Evolutionary conservation across 2,329 filamentous ascomycete species (phyloP).

Genomic region (Aspergillus japonicus): DNA sequence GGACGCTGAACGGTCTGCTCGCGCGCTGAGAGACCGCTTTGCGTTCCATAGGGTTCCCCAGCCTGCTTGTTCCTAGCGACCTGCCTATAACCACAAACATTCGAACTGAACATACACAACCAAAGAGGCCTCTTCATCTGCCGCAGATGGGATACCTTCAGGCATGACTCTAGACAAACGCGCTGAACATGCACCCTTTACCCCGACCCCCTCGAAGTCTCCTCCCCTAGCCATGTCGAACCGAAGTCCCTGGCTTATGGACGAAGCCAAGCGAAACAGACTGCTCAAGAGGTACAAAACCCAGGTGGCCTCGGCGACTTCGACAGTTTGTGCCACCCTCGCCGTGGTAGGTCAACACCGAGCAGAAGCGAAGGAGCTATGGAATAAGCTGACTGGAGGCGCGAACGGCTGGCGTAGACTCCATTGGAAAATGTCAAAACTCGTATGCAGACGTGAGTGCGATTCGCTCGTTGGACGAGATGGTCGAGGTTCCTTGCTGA

Average conservation of each 20-base stretch:
- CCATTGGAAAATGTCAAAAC: constrained; percentile 51
- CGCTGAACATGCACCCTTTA: constrained; percentile 43
- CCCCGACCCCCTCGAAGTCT: constrained; percentile 34
- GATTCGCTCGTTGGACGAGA: not conserved
- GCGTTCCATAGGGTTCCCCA: constrained; percentile 53
- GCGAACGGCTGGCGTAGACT: constrained; percentile 33
- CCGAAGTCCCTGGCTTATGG: constrained; percentile 35
- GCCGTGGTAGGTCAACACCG: constrained; percentile 41
- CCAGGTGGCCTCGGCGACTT: constrained; percentile 46
- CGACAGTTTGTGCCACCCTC: constrained; percentile 46
- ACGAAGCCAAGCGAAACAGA: constrained; percentile 42
- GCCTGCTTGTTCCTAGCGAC: constrained; percentile 28
- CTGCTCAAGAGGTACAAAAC: constrained; percentile 48
- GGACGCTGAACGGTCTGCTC: constrained; percentile 53
- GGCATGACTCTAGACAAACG: constrained; percentile 41
- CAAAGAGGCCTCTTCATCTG: constrained; percentile 18
- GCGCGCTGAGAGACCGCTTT: constrained; percentile 50
- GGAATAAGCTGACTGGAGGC: not conserved
- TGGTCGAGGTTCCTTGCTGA: not conserved
- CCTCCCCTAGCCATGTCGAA: constrained; percentile 34
- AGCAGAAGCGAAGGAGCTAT: not conserved
- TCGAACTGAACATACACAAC: constrained; percentile 13
- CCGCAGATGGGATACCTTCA: constrained; percentile 32
- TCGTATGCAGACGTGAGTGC: constrained; percentile 50
- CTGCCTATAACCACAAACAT: constrained; percentile 8